Evolutionary conservation across 2,329 filamentous ascomycete genomes (phyloP).

Genomic region (Xylaria sp.): DNA sequence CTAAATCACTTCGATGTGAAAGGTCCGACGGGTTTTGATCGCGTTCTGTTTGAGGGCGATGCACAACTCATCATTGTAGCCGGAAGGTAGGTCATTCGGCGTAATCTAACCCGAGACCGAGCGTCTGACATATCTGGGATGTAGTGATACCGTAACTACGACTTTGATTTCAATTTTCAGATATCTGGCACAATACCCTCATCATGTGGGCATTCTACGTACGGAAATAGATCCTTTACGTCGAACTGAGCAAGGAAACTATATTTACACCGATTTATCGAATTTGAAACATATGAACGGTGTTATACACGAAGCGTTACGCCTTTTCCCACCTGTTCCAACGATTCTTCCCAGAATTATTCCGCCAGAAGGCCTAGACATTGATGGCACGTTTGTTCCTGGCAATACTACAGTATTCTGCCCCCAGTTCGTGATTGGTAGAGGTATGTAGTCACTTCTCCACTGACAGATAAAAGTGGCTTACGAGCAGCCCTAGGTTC

Average conservation of each 20-base stretch:
- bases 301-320: slow-evolving; percentile 50
- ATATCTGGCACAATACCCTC: slow-evolving; percentile 31
- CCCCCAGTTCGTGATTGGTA: slow-evolving; percentile 37
- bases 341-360: slow-evolving; percentile 34
- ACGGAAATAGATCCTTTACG: slow-evolving; percentile 20
- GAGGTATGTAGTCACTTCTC: slow-evolving; percentile 23
- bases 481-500: slow-evolving; percentile 16
- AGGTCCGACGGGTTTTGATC: slow-evolving; percentile 16
- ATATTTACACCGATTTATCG: slow-evolving; percentile 4
- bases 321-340: slow-evolving; percentile 48
- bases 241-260: slow-evolving; percentile 14
- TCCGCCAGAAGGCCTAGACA: slow-evolving; percentile 40
- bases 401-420: slow-evolving; percentile 38
- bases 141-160: slow-evolving; percentile 27
- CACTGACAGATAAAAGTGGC: not conserved
- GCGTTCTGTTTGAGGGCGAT: slow-evolving; percentile 29
- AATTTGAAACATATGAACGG: slow-evolving; percentile 42
- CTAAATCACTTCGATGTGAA: slow-evolving; percentile 6
- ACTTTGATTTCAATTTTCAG: slow-evolving; percentile 24
- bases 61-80: slow-evolving; percentile 30
- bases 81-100: slow-evolving; percentile 23
- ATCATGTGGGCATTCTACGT: slow-evolving; percentile 24
- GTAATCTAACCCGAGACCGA: too few relatives aligned
- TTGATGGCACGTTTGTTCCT: slow-evolving; percentile 45
- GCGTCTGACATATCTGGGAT: not conserved